These are phyloP conservation scores for Saturnispora sekii DNA, from an alignment of 805 yeast genomes.

Conservation along the genomic window DNA sequence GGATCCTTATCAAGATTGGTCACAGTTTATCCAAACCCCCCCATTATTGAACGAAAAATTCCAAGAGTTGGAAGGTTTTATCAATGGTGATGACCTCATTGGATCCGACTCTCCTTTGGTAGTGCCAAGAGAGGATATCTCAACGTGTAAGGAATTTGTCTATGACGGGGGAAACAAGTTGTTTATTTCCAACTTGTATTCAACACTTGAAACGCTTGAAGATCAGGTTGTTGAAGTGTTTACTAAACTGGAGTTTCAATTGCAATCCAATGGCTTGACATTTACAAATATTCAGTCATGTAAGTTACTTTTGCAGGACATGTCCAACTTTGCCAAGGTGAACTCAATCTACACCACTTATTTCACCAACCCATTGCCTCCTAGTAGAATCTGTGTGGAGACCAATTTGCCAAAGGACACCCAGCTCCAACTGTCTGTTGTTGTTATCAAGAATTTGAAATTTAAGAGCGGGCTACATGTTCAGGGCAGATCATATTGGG, in stretches of 20 bases:
- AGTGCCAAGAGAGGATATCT: too few species aligned
- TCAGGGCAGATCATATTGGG: constrained; percentile 94
- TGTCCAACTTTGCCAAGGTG: constrained; percentile 52
- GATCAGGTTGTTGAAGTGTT: constrained; percentile 45
- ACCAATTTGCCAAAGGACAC: constrained; percentile 34
- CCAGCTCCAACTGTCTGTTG: constrained; percentile 52
- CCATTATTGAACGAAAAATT: constrained; percentile 33
- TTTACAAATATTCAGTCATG: constrained; percentile 48
- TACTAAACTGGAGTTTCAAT: constrained; percentile 27
- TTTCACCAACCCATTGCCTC: constrained; percentile 63
- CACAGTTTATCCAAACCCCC: constrained; percentile 23
- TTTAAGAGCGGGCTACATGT: constrained; percentile 71
- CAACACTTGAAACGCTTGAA: constrained; percentile 25
- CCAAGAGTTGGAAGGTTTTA: constrained; percentile 19
- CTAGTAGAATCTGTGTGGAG: constrained; percentile 80
- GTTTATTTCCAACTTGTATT: constrained; percentile 36
- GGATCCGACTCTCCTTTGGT: neutral
- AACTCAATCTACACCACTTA: constrained; percentile 50
- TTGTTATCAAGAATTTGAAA: constrained; percentile 29
- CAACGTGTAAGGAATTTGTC: constrained; percentile 10
- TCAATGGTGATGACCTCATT: neutral
- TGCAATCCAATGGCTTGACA: constrained; percentile 25
- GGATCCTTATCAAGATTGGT: constrained; percentile 14
- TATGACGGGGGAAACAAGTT: constrained; percentile 24
- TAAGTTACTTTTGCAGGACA: constrained; percentile 50